A percentile compares a stretch with the other conserved stretches of the same genome.
phyloP scores from a whole-genome alignment of 805 yeast species.

The Scheffersomyces coipomensis region DNA sequence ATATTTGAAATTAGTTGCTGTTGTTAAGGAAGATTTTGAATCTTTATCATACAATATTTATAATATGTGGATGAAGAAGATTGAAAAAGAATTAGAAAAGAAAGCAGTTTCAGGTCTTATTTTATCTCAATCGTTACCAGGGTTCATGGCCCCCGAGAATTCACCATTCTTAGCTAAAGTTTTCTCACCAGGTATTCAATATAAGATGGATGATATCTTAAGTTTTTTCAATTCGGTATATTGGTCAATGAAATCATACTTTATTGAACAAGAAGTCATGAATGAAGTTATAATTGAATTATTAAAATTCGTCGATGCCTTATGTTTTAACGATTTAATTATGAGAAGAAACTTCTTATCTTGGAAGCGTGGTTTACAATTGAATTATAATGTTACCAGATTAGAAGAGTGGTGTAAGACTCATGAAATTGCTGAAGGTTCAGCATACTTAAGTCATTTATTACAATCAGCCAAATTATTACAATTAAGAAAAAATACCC shows the following conservation, averaged over 20 bases:
- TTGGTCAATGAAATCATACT: slow-evolving; percentile 91
- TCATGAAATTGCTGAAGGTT: slow-evolving; percentile 86
- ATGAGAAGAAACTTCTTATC: slow-evolving; percentile 93
- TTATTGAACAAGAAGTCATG: slow-evolving; percentile 80
- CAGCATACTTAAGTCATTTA: slow-evolving; percentile 78
- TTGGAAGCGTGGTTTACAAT: slow-evolving; percentile 97
- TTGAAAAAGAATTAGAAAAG: slow-evolving; percentile 87
- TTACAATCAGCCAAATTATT: slow-evolving; percentile 90
- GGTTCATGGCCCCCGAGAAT: slow-evolving; percentile 84
- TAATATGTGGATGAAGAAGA: slow-evolving; percentile 95
- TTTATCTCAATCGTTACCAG: slow-evolving; percentile 91
- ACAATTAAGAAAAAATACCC: slow-evolving; percentile 86
- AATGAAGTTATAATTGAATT: slow-evolving; percentile 82
- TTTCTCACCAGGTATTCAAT: slow-evolving; percentile 66
- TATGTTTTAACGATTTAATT: slow-evolving; percentile 91
- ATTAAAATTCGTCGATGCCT: slow-evolving; percentile 83
- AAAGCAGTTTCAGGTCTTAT: slow-evolving; percentile 95
- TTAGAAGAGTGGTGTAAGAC: slow-evolving; percentile 98
- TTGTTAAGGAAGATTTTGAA: slow-evolving; percentile 92
- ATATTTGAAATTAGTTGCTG: slow-evolving; percentile 82
- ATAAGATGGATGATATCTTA: slow-evolving; percentile 92
- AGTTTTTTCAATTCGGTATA: slow-evolving; percentile 86
- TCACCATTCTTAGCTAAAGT: slow-evolving; percentile 81
- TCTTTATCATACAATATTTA: slow-evolving; percentile 90
- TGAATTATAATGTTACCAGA: slow-evolving; percentile 93